phyloP scores from a whole-genome alignment of 176 grass and related monocot genomes.

The Ensete glaucum region DNA sequence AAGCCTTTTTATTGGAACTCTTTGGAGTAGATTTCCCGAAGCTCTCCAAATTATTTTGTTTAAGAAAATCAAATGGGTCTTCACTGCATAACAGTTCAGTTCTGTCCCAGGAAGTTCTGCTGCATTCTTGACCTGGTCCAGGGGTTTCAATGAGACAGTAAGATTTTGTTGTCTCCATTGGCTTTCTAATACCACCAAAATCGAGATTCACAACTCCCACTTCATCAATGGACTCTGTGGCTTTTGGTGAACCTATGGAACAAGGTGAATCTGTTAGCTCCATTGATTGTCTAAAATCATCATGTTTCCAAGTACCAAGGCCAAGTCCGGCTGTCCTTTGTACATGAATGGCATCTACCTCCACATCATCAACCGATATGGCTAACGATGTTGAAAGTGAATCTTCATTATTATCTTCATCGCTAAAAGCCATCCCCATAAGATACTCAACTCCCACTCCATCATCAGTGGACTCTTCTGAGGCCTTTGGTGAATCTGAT shows the following conservation, averaged over 20 bases:
- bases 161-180: neutral
- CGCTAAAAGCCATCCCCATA: no score
- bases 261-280: neutral
- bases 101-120: neutral
- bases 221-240: neutral
- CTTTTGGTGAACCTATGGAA: neutral
- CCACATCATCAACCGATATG: conserved; percentile 1
- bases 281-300: neutral
- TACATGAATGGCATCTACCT: conserved; percentile 1
- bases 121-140: neutral
- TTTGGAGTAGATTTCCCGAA: conserved; percentile 13
- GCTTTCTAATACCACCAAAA: neutral
- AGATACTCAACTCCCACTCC: neutral
- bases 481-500: neutral
- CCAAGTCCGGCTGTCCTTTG: neutral
- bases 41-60: neutral
- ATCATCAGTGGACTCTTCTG: neutral
- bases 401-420: conserved; percentile 8
- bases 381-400: neutral
- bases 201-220: neutral
- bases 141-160: neutral
- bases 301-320: neutral
- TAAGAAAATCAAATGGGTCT: neutral
- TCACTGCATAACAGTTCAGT: neutral
- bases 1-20: conserved; percentile 18